A percentile compares a stretch with the other conserved stretches of the same genome.
Evolutionary conservation across 1,284 basidiomycete genomes (phyloP).

Genomic region (Rhodotorula mucilaginosa): DNA sequence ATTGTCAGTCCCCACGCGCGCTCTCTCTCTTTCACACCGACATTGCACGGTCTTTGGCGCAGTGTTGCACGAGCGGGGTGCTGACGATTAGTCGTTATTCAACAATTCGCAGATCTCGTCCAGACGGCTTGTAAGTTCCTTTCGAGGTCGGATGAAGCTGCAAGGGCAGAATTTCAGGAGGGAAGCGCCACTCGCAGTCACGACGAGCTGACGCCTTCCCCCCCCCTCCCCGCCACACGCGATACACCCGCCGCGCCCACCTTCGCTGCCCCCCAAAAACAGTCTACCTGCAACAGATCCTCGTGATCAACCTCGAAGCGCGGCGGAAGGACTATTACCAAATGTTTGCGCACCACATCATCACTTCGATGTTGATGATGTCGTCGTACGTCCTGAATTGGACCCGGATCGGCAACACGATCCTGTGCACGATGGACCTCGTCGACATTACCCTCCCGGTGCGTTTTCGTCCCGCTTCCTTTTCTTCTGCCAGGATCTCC

Average conservation of each 20-base stretch:
- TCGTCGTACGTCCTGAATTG: conserved; percentile 78
- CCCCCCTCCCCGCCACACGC: too few species aligned
- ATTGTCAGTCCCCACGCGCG: conserved; percentile 53
- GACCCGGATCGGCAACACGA: conserved; percentile 80
- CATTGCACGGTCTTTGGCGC: too few species aligned
- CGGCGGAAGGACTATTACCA: conserved; percentile 79
- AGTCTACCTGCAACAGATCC: conserved; percentile 83
- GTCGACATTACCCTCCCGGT: conserved; percentile 90
- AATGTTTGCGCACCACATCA: conserved; percentile 94
- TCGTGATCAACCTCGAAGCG: conserved; percentile 89
- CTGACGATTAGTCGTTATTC: conserved; percentile 15
- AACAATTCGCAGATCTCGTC: conserved; percentile 58
- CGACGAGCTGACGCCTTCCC: too few species aligned
- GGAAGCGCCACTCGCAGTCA: too few species aligned
- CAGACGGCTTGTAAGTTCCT: conserved; percentile 71
- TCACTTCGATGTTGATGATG: conserved; percentile 76
- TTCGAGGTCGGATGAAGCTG: too few species aligned
- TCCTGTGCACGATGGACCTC: conserved; percentile 89
- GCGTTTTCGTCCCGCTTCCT: conserved; percentile 49
- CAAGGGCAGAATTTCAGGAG: too few species aligned
- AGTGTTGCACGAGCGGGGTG: too few species aligned
- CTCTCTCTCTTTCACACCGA: not conserved
- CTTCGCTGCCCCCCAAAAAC: not conserved
- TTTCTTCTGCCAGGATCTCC: not conserved
- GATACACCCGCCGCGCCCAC: too few species aligned